Percentiles rank a stretch among this genome's conserved stretches.
phyloP scores from a whole-genome alignment of 2,329 filamentous ascomycete genomes.

The Aspergillus ochraceus region DNA sequence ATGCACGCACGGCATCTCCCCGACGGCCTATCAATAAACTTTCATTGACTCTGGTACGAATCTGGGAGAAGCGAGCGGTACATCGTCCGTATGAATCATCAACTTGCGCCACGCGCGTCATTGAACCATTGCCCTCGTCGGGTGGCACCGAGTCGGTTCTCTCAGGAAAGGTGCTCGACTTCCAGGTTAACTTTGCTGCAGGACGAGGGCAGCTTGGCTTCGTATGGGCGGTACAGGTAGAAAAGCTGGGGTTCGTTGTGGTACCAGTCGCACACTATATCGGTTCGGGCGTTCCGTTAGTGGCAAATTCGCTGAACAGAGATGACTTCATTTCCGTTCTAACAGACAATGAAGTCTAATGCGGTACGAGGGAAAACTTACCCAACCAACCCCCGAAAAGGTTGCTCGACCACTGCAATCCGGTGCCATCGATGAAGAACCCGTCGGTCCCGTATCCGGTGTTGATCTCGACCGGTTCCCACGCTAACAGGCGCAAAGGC shows the following conservation, averaged over 20 bases:
- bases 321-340: background rate
- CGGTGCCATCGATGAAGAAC: slow-evolving; percentile 31
- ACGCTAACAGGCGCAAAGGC: slow-evolving; percentile 26
- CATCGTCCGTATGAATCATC: slow-evolving; percentile 12
- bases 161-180: slow-evolving; percentile 24
- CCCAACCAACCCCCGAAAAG: slow-evolving; percentile 41
- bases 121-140: slow-evolving; percentile 3
- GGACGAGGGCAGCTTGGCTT: slow-evolving; percentile 27
- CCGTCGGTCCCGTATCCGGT: slow-evolving; percentile 29
- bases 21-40: background rate
- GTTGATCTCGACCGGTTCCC: slow-evolving; percentile 38
- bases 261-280: slow-evolving; percentile 41
- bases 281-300: background rate
- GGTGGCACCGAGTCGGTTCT: slow-evolving; percentile 7
- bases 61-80: background rate
- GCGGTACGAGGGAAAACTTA: slow-evolving; percentile 22
- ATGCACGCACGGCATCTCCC: background rate
- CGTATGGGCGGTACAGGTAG: slow-evolving; percentile 30
- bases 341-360: background rate
- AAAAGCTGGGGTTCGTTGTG: slow-evolving; percentile 43
- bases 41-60: background rate
- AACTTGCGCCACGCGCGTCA: slow-evolving; percentile 18
- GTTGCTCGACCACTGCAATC: slow-evolving; percentile 28
- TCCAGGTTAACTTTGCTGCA: slow-evolving; percentile 36
- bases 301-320: background rate